Base-by-base conservation (phyloP, 345 rosid genomes). In the Punica granatum region DNA sequence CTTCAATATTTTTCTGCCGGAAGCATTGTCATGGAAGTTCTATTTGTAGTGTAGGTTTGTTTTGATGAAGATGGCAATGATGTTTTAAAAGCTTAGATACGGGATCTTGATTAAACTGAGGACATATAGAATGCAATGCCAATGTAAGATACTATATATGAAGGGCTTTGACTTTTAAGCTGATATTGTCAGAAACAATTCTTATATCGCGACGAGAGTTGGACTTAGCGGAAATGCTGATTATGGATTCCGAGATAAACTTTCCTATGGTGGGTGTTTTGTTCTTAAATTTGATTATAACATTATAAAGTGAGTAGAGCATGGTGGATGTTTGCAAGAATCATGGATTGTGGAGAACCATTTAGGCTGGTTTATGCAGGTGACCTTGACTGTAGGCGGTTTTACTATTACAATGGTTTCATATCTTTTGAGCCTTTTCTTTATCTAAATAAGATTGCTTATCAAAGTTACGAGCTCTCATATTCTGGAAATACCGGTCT, bases 1-100 rank as follows among this genome's bases (percentile, higher is more conserved):
- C 35, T 60, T 60, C 64, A n/a, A 60, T 60, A 32, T 31, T 53
- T 62, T 62, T n/a, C n/a, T 19, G 14, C 43, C 43, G n/a, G 28
- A 7, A 51, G 28, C 12, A 23, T 13, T 23, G 58, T 51, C 54
- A 19, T 6, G 13, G 58, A 51, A 51, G 58, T n/a, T n/a, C n/a
- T n/a, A 51, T 51, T n/a, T 51, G 58, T 21, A 7, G 7, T 13
- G 5, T 23, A 51, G 23, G 58, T n/a, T 51, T n/a, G 23, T 28
- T 23, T n/a, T 23, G 13, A 30, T 51, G 58, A n/a, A 7, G 28
- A 2, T 51, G 58, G 28, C 7, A 7, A n/a, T 8, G 58, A 8
- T 46, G 51, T 23, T 23, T 46, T 3, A 21, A 15, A 14, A 46
- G n/a, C 51, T 46, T 46, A 46, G n/a, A 46, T 19, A 23, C 19